Evolutionary conservation across 2,329 filamentous ascomycete species (phyloP), one percentile per base, ranked within the genome.

Genomic region (Epichloe brachyelytri): DNA sequence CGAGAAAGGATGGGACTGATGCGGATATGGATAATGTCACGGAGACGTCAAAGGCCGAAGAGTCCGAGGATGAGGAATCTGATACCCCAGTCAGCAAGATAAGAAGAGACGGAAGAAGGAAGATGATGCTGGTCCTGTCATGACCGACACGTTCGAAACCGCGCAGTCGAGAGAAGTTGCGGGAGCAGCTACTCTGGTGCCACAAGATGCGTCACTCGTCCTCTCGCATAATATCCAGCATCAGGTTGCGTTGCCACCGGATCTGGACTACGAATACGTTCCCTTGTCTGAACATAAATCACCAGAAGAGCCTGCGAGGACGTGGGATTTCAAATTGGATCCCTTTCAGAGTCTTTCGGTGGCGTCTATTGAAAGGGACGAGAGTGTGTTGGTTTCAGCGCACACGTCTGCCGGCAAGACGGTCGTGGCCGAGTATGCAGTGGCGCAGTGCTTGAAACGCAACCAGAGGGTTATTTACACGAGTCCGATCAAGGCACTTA

Each of bases 401-500:
- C 93, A 98, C 70, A 98, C 93, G 7, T 93, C 86, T 76, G 93
- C 93, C 38, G 93, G 93, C 70, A 98, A 98, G 71, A 98, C 93
- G 0, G 94, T 98, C 7, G 90, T 97, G 43, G 93, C 93, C 56
- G 93, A 98, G 68, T 98, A 98, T 65, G 94, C 93, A 19, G 94
- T 98, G 65, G 93, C 94, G 15, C 93, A 98, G 63, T 95, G 93
- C 67, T 75, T 98, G 66, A 94, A 93, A 76, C 87, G 89, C 66
- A 97, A 97, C 70, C 93, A 98, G 72, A 81, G 93, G 65, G 91
- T 98, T 61, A 98, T 98, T 67, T 98, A 98, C 71, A 98, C 93
- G 8, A 96, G 90, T 77, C 93, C 93, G 1, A 98, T 98, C 76
- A 98, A 98, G 71, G 93, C 93, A 11, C 74, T 98, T 60, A 97